phyloP scores from a whole-genome alignment of 2,329 filamentous ascomycete species.

The Phialemoniopsis sp. region DNA sequence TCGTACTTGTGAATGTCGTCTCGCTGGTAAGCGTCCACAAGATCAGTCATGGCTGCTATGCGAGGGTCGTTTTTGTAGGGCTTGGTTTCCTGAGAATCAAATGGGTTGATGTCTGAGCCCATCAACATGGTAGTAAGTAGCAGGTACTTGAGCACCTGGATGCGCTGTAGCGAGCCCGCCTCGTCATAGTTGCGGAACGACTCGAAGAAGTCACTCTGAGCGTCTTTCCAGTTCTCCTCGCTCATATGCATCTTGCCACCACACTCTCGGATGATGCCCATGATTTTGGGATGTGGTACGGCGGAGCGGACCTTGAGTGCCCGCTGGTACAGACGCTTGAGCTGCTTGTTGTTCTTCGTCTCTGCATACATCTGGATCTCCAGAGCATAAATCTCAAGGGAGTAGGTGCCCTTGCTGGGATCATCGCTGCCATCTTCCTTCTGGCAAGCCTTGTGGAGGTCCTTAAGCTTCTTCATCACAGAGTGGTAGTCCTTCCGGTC shows the following conservation, averaged over 20 bases:
- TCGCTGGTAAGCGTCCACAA: constrained; percentile 93
- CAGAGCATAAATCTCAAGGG: constrained; percentile 89
- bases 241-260: constrained; percentile 99
- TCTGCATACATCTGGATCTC: constrained; percentile 99
- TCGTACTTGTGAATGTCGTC: constrained; percentile 94
- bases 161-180: constrained; percentile 90
- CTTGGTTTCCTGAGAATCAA: constrained; percentile 98
- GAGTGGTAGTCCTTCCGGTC: constrained; percentile 84
- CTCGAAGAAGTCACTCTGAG: constrained; percentile 97
- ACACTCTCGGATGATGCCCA: constrained; percentile 98
- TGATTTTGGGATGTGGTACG: constrained; percentile 96
- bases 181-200: constrained; percentile 99
- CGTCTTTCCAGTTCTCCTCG: constrained; percentile 98
- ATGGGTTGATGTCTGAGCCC: constrained; percentile 97
- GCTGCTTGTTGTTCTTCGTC: constrained; percentile 93
- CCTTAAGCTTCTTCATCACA: constrained; percentile 77
- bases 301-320: constrained; percentile 93
- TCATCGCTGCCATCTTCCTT: constrained; percentile 83
- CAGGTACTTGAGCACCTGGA: constrained; percentile 95
- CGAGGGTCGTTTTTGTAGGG: constrained; percentile 94
- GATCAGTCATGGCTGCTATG: constrained; percentile 93
- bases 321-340: constrained; percentile 88
- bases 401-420: constrained; percentile 92
- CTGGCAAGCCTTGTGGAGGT: constrained; percentile 87
- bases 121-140: constrained; percentile 97